Base-by-base conservation (phyloP, 768 basidiomycete species). In the Kwoniella botswanensis region DNA sequence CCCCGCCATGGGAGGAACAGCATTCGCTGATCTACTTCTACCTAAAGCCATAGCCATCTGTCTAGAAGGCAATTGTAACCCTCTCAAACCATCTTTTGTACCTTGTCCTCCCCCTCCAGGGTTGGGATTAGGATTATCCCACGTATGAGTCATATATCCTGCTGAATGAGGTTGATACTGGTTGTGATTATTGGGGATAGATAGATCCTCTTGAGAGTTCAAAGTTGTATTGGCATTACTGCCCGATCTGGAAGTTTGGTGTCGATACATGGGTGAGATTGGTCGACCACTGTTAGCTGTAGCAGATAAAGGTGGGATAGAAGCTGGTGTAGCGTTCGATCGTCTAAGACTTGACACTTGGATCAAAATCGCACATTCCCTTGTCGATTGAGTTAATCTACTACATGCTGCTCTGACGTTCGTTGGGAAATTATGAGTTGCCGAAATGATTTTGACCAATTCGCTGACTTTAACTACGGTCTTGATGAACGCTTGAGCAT, bases 321-420 rank as follows among this genome's bases (percentile, higher is more conserved):
- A 58, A 2, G 71, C 66, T 12, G 73, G 69, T 1, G 75, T 73
- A 6, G 71, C 55, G 11, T 57, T 73, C 4, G 76, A 75, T 4
- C 90, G 88, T 54, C 92, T 88, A 74, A 92, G 89, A 0, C 91
- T 92, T 7, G 93, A 93, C 58, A 93, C 90, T 77, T 93, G 92
- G 18, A 95, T 85, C 59, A 96, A 86, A 74, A 93, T 92, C 60
- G 92, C 90, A 76, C 94, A 91, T 81, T 93, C 93, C 82, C 95
- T 90, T 12, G 93, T 93, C 13, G 90, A 88, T 76, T 92, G 91
- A 22, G 91, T 92, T 67, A 97, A 86, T 72, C 88, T 88, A 52
- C 90, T 88, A 85, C 93, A 89, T 77, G 90, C 89, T 65, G 86
- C 87, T 70, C 92, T 88, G 54, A 95, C 85, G 43, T 86, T 83